A percentile compares a stretch with the other conserved stretches of the same genome.
phyloP scores from a whole-genome alignment of 352 stramenopile genomes.

The Plasmopara muralis region DNA sequence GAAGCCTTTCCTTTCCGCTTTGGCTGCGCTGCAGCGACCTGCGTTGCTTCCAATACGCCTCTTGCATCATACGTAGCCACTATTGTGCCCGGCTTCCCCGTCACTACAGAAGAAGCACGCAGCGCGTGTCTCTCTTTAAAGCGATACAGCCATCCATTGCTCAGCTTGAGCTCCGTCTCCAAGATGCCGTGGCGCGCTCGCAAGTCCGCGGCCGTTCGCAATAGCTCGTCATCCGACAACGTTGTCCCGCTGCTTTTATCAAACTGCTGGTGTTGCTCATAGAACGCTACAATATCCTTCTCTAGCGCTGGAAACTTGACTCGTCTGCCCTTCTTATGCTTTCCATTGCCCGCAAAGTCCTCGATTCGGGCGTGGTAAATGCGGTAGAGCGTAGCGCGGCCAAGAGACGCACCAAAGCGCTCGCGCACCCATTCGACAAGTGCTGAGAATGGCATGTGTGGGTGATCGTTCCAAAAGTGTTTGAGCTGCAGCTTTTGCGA shows the following conservation, averaged over 20 bases:
- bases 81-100: too few species aligned
- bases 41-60: too few species aligned
- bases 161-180: conserved; percentile 33
- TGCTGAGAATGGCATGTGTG: too few species aligned
- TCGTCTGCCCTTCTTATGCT: conserved; percentile 30
- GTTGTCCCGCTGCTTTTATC: too few species aligned
- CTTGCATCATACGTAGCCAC: too few species aligned
- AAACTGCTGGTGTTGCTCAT: background rate
- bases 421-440: conserved; percentile 24
- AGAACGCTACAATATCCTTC: conserved; percentile 30
- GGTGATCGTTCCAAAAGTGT: too few species aligned
- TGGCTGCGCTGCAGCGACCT: too few species aligned
- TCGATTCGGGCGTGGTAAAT: conserved; percentile 27
- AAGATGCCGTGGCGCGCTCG: conserved; percentile 28
- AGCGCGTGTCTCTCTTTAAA: conserved; percentile 38
- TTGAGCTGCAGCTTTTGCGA: too few species aligned
- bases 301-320: conserved; percentile 44
- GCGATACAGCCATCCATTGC: conserved; percentile 40
- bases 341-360: conserved; percentile 24
- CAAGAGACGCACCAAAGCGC: conserved; percentile 26
- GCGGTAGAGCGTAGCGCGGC: conserved; percentile 43
- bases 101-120: background rate
- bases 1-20: too few species aligned
- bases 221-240: conserved; percentile 3
- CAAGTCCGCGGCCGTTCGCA: conserved; percentile 24